Conservation (phyloP, 2,329 filamentous ascomycete genomes). For the Hypoxylon rubiginosum region DNA sequence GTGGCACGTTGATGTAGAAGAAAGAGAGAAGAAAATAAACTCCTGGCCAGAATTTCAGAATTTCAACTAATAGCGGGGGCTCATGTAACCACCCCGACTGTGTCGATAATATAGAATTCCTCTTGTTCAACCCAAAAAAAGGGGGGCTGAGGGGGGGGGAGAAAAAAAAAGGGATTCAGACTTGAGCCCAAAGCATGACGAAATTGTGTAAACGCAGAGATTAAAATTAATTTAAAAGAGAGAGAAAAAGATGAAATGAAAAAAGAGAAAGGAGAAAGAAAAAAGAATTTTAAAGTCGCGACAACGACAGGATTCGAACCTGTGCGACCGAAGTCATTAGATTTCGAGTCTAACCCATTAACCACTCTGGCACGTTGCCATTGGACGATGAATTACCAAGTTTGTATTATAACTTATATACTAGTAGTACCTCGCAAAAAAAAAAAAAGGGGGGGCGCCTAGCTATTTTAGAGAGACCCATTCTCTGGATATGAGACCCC, state of each 20-base stretch:
- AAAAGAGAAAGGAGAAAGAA: slow-evolving; percentile 12
- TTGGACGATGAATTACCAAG: not conserved
- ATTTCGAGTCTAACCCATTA: slow-evolving; percentile 45
- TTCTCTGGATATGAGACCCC: not conserved
- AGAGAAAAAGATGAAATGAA: slow-evolving; percentile 2
- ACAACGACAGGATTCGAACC: slow-evolving; percentile 44
- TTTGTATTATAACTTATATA: not conserved
- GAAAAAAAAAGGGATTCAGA: too few relatives aligned
- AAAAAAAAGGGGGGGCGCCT: not conserved
- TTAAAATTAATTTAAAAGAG: too few relatives aligned
- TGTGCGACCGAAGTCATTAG: slow-evolving; percentile 44
- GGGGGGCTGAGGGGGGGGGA: too few relatives aligned
- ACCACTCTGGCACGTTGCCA: slow-evolving; percentile 43
- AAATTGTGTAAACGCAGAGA: too few relatives aligned
- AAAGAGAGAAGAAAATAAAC: too few relatives aligned
- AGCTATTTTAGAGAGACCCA: not conserved
- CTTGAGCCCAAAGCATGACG: not conserved
- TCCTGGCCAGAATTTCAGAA: too few relatives aligned
- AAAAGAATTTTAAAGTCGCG: slow-evolving; percentile 37
- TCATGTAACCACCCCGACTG: too few relatives aligned
- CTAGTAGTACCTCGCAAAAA: too few relatives aligned
- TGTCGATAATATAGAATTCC: too few relatives aligned
- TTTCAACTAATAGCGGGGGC: too few relatives aligned
- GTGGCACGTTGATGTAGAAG: too few relatives aligned
- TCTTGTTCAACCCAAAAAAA: too few relatives aligned